Base-by-base conservation (phyloP, 1,284 basidiomycete species). In the Chiua sp. region DNA sequence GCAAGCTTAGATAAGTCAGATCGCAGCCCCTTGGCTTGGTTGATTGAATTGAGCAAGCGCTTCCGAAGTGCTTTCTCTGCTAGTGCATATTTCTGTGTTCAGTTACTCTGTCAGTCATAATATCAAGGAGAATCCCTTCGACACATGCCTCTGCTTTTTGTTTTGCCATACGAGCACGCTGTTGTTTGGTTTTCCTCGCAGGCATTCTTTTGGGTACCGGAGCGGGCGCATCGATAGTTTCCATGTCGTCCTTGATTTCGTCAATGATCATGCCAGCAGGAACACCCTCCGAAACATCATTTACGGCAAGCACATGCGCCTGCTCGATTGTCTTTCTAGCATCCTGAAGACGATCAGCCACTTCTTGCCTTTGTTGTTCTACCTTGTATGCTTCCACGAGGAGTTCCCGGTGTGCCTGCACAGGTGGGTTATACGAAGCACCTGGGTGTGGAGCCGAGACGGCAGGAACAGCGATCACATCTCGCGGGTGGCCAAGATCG, bases 351-450 rank as follows among this genome's bases (percentile, higher is more conserved):
- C 83, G 82, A 60, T 86, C 85, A 15, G 82, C 81, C 49, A 85
- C 81, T 39, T 79, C 79, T 26, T 89, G 73, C 47, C 83, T 81
- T 51, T 80, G 82, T 62, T 83, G 82, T 72, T 94, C 96, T 33
- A 84, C 78, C 59, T 88, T 82, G 62, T 88, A 83, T 0, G 95
- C 96, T 52, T 83, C 72, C 16, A 84, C 78, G 20, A 99, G 76
- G 3, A 98, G 85, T 50, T 87, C 86, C 59, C 88, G 85, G 72
- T 98, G 94, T 1, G 90, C 86, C 12, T 85, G 82, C 18, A 85
- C 87, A 0, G 88, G 86, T 0, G 97, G 97, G 74, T 98, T 98
- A 77, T 99, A 98, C n/a, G 94, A 96, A 8, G 90, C 85, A 22
- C 97, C 97, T 32, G 89, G 87, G 65, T 94, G 93, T 0, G 97